phyloP scores from a whole-genome alignment of 495 filamentous ascomycete genomes.

The Neurospora discreta region DNA sequence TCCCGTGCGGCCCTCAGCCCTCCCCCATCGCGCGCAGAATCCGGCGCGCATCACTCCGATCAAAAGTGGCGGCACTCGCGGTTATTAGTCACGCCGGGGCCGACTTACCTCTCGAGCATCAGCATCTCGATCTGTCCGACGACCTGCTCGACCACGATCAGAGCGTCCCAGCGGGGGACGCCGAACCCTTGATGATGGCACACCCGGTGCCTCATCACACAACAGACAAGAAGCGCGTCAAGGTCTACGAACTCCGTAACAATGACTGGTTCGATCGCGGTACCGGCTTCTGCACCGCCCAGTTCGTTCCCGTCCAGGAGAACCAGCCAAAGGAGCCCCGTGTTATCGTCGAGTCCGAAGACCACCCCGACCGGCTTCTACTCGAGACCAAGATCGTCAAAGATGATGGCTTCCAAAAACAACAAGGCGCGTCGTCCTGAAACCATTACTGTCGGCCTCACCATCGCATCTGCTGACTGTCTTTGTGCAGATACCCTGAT shows the following conservation, averaged over 20 bases:
- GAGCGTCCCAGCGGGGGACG: slow-evolving; percentile 25
- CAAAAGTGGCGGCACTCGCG: slow-evolving; percentile 36
- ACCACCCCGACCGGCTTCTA: slow-evolving; percentile 69
- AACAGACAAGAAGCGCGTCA: slow-evolving; percentile 90
- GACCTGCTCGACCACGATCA: slow-evolving; percentile 25
- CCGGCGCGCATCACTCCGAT: slow-evolving; percentile 24
- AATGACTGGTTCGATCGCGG: slow-evolving; percentile 99
- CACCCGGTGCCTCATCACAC: slow-evolving; percentile 71
- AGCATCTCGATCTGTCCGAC: slow-evolving; percentile 32
- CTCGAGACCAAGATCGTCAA: slow-evolving; percentile 85
- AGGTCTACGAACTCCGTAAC: slow-evolving; percentile 95
- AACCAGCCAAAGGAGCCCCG: slow-evolving; percentile 57
- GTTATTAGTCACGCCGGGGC: slow-evolving; percentile 31
- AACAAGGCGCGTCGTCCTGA: slow-evolving; percentile 60
- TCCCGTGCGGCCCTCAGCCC: slow-evolving; percentile 1
- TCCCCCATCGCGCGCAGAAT: slow-evolving; percentile 16
- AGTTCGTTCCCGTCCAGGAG: slow-evolving; percentile 50
- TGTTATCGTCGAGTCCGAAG: slow-evolving; percentile 88
- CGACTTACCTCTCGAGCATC: slow-evolving; percentile 33
- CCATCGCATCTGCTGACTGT: slow-evolving; percentile 17
- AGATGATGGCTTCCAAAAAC: slow-evolving; percentile 96
- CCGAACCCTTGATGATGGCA: slow-evolving; percentile 62
- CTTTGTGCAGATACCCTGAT: slow-evolving; percentile 73
- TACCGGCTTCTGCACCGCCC: slow-evolving; percentile 86
- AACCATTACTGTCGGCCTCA: background rate